These are phyloP conservation scores for Globisporangium irregulare DNA, from an alignment of 352 stramenopile genomes.

Conservation along the genomic window DNA sequence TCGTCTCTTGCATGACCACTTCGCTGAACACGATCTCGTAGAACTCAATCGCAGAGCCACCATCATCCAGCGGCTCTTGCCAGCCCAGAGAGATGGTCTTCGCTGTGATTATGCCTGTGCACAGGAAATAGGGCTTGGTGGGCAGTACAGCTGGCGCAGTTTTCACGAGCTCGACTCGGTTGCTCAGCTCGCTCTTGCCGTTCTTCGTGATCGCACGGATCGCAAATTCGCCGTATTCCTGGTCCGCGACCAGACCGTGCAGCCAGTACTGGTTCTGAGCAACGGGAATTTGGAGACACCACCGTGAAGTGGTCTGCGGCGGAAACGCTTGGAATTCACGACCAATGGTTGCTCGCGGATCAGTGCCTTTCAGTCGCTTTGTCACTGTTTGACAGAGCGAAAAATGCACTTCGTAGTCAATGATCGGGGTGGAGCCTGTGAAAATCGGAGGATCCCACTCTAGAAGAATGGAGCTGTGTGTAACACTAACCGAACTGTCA, in stretches of 20 bases:
- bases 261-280: constrained; percentile 44
- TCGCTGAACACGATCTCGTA: constrained; percentile 69
- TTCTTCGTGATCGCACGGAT: constrained; percentile 54
- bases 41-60: constrained; percentile 52
- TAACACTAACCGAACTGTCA: constrained; percentile 20
- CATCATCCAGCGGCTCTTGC: constrained; percentile 55
- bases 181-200: constrained; percentile 50
- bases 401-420: constrained; percentile 65
- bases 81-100: constrained; percentile 67
- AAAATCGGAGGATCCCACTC: constrained; percentile 71
- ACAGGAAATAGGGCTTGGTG: constrained; percentile 45
- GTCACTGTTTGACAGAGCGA: constrained; percentile 19
- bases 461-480: constrained; percentile 44
- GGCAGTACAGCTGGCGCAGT: constrained; percentile 34
- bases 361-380: constrained; percentile 1
- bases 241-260: constrained; percentile 31
- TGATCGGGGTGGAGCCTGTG: constrained; percentile 56
- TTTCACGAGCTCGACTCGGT: constrained; percentile 32
- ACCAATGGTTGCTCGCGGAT: background rate
- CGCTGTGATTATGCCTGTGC: constrained; percentile 44
- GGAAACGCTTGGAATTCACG: constrained; percentile 22
- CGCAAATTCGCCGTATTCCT: constrained; percentile 46
- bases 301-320: constrained; percentile 35
- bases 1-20: constrained; percentile 54
- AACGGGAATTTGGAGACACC: constrained; percentile 53